phyloP scores from a whole-genome alignment of 306 rosid species.

The Urtica urens region DNA sequence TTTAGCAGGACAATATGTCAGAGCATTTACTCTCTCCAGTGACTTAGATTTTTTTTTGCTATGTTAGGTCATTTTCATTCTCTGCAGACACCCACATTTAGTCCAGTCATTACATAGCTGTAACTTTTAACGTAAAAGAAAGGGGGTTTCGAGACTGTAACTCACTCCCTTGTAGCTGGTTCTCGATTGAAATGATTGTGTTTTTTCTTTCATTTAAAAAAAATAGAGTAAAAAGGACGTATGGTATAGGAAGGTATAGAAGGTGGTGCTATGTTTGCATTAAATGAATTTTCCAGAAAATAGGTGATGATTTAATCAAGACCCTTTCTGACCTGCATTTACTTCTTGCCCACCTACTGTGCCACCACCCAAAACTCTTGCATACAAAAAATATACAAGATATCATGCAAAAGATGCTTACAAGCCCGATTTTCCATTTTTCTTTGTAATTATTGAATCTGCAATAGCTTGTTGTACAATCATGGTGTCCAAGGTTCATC shows the following conservation, averaged over 20 bases:
- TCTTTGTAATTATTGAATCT: constrained; percentile 10
- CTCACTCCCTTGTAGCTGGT: too few species aligned
- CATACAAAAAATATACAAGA: constrained; percentile 4
- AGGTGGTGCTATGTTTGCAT: constrained; percentile 12
- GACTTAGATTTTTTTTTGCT: constrained; percentile 1
- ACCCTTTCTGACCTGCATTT: constrained; percentile 24
- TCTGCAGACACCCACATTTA: not conserved
- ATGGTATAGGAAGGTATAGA: not conserved
- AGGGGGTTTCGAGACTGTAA: too few species aligned
- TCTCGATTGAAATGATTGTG: too few species aligned
- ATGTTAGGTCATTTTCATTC: not conserved
- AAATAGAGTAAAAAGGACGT: too few species aligned
- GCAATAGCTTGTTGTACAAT: constrained; percentile 10
- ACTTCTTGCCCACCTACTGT: constrained; percentile 27
- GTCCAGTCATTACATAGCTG: not conserved
- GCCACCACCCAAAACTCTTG: constrained; percentile 16
- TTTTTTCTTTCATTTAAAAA: too few species aligned
- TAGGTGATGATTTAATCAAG: constrained; percentile 17
- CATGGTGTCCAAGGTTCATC: constrained; percentile 41
- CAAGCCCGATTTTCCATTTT: constrained; percentile 3
- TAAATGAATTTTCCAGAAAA: constrained; percentile 13
- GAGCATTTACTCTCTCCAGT: constrained; percentile 11
- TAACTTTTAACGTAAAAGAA: not conserved
- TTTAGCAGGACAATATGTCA: too few species aligned
- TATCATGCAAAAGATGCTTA: not conserved